phyloP scores from a whole-genome alignment of 345 rosid genomes.

The Kandelia obovata region DNA sequence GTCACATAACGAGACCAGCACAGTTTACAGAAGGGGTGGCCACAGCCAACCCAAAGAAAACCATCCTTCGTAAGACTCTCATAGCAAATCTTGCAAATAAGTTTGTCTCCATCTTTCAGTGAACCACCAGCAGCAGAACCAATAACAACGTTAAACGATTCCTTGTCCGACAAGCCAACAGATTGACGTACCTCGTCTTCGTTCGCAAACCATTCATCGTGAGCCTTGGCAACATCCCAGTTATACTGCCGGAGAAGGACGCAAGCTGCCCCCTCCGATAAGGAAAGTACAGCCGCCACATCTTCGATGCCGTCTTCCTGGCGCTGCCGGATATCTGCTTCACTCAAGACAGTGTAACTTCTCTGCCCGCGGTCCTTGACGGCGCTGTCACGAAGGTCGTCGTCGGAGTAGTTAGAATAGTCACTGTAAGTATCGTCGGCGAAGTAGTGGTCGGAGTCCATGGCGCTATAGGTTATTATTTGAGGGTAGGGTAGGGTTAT shows the following conservation, averaged over 20 bases:
- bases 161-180: slow-evolving; percentile 70
- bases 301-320: slow-evolving; percentile 59
- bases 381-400: too few species aligned
- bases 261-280: slow-evolving; percentile 48
- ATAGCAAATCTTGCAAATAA: slow-evolving; percentile 70
- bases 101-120: background rate
- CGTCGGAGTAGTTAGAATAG: background rate
- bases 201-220: slow-evolving; percentile 87
- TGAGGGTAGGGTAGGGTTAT: too few species aligned
- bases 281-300: slow-evolving; percentile 68
- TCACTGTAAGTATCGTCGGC: background rate
- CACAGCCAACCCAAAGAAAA: slow-evolving; percentile 64
- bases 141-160: background rate
- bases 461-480: too few species aligned
- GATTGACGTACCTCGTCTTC: slow-evolving; percentile 60
- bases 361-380: slow-evolving; percentile 30
- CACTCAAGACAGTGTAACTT: slow-evolving; percentile 50
- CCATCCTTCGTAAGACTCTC: slow-evolving; percentile 43
- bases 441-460: too few species aligned
- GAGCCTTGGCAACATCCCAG: slow-evolving; percentile 61
- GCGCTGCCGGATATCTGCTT: slow-evolving; percentile 51
- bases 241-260: slow-evolving; percentile 55
- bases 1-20: slow-evolving; percentile 67
- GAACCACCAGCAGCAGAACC: background rate
- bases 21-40: slow-evolving; percentile 72